These are phyloP conservation scores for Ogataea allantospora DNA, from an alignment of 805 yeast species.

Conservation along the genomic window DNA sequence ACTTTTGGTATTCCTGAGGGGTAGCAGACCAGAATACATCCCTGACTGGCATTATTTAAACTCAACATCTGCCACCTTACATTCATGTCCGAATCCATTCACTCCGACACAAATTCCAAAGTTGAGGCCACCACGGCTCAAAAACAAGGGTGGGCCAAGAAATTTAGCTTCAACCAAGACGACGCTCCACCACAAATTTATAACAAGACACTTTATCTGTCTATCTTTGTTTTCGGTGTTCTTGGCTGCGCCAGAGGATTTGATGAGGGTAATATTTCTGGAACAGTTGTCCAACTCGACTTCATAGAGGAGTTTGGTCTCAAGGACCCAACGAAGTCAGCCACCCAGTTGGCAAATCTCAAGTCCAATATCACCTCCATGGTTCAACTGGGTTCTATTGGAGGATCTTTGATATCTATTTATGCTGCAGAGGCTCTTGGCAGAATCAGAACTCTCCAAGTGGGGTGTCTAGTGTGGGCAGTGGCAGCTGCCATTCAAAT, in stretches of 20 bases:
- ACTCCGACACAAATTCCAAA: slow-evolving; percentile 15
- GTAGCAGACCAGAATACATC: not conserved
- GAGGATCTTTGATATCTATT: slow-evolving; percentile 50
- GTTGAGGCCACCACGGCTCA: slow-evolving; percentile 7
- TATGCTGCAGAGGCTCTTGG: slow-evolving; percentile 51
- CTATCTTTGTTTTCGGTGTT: slow-evolving; percentile 44
- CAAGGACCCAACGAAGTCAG: slow-evolving; percentile 37
- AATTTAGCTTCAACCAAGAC: slow-evolving; percentile 11
- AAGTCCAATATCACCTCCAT: slow-evolving; percentile 55
- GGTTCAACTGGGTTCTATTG: slow-evolving; percentile 53
- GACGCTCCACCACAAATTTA: slow-evolving; percentile 38
- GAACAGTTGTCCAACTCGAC: slow-evolving; percentile 42
- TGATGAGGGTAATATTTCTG: slow-evolving; percentile 55
- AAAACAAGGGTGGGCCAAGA: slow-evolving; percentile 1
- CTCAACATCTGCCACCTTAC: not conserved
- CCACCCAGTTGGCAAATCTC: slow-evolving; percentile 40
- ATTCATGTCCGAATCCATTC: slow-evolving; percentile 11
- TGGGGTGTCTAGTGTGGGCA: slow-evolving; percentile 43
- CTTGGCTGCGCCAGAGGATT: slow-evolving; percentile 57
- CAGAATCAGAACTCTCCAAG: slow-evolving; percentile 47
- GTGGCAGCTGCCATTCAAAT: slow-evolving; percentile 48
- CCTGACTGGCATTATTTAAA: too few relatives aligned
- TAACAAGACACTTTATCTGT: slow-evolving; percentile 41
- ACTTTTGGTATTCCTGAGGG: slow-evolving; percentile 1
- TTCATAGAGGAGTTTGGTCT: slow-evolving; percentile 46